Percentiles rank a stretch among this genome's conserved stretches.
phyloP scores from a whole-genome alignment of 1,139 yeast species.

The Scheffersomyces quercinus region DNA sequence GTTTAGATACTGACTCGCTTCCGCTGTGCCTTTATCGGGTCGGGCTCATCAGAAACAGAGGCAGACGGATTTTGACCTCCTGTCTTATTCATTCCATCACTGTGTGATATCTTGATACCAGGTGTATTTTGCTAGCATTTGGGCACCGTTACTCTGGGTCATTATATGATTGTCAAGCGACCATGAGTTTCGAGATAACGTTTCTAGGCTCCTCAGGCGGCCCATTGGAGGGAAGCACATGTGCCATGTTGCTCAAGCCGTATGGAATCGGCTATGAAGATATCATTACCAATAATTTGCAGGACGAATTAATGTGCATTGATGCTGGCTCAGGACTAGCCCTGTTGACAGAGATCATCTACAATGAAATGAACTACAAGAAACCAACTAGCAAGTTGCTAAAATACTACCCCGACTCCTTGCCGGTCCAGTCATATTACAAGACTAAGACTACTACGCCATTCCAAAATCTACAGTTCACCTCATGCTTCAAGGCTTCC shows the following conservation, averaged over 20 bases:
- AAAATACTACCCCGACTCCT: slow-evolving; percentile 28
- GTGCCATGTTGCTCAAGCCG: slow-evolving; percentile 68
- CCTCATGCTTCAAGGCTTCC: slow-evolving; percentile 16
- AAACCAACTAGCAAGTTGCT: slow-evolving; percentile 13
- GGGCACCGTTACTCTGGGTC: too few species aligned
- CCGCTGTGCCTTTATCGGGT: too few species aligned
- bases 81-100: too few species aligned
- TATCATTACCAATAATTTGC: slow-evolving; percentile 23
- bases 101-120: too few species aligned
- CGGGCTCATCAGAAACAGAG: too few species aligned
- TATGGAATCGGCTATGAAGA: slow-evolving; percentile 36
- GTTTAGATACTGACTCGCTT: too few species aligned
- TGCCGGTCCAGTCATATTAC: slow-evolving; percentile 18
- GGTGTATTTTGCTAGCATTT: too few species aligned
- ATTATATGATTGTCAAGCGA: too few species aligned
- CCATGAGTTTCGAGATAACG: slow-evolving; percentile 48
- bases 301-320: slow-evolving; percentile 52
- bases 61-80: too few species aligned
- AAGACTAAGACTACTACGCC: slow-evolving; percentile 28
- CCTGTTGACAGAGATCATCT: slow-evolving; percentile 54
- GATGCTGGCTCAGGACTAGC: slow-evolving; percentile 82
- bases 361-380: slow-evolving; percentile 17
- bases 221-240: slow-evolving; percentile 67
- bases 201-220: slow-evolving; percentile 80
- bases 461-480: slow-evolving; percentile 19